Evolutionary conservation across 371 early-diverging fungal species (phyloP).

Genomic region (Mortierella sp.): DNA sequence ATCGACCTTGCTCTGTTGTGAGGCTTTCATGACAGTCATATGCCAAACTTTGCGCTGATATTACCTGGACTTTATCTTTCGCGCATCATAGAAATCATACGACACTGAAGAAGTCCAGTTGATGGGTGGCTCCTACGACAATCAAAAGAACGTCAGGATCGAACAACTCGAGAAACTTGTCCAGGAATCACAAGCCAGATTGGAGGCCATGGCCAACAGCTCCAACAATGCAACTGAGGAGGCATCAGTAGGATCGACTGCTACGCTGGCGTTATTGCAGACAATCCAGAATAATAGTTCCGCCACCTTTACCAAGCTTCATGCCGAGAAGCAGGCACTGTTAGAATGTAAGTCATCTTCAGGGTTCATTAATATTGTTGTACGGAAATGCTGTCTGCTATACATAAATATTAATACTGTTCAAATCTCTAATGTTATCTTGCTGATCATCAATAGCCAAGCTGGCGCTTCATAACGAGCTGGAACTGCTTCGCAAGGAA

Average conservation of each 20-base stretch:
- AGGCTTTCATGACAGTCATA: neutral
- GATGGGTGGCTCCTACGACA: conserved; percentile 66
- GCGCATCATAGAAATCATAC: conserved; percentile 66
- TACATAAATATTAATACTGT: neutral
- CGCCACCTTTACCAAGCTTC: conserved; percentile 19
- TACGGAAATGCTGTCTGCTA: no score
- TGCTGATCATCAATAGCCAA: conserved; percentile 22
- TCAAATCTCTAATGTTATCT: neutral
- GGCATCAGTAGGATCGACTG: neutral
- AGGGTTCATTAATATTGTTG: neutral
- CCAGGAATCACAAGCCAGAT: conserved; percentile 65
- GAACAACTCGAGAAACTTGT: conserved; percentile 73
- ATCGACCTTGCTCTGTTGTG: no score
- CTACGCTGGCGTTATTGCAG: conserved; percentile 18
- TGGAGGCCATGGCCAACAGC: conserved; percentile 31
- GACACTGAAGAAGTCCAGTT: conserved; percentile 70
- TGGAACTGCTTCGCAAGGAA: conserved; percentile 58
- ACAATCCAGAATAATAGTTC: conserved; percentile 18
- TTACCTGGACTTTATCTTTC: neutral
- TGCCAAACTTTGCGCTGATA: neutral
- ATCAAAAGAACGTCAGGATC: conserved; percentile 69
- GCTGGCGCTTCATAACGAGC: conserved; percentile 30
- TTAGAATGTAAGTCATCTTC: conserved; percentile 29
- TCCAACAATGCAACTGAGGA: neutral
- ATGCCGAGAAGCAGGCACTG: conserved; percentile 24